Base-by-base conservation (phyloP, 768 basidiomycete genomes). In the Rhizopogon vulgaris region DNA sequence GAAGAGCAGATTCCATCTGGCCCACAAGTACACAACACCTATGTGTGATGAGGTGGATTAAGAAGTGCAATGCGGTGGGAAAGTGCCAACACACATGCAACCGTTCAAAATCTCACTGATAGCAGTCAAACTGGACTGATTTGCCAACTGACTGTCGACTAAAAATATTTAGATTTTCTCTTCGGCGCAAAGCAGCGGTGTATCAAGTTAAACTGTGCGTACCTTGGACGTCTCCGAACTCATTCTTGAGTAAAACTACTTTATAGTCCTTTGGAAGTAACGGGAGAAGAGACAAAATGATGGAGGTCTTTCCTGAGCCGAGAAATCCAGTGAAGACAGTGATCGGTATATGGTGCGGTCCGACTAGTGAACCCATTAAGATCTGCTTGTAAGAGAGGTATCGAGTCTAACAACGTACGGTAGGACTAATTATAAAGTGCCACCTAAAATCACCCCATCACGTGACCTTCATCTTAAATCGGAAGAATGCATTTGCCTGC, bases 311-410 rank as follows among this genome's bases (percentile, higher is more conserved):
- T 39, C 87, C 88, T 15, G 86, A 86, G 3, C 87, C 89, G 4
- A 93, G 79, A 64, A 92, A 95, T 14, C 94, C 94, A n/a, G 94
- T 97, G 69, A 95, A 92, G 52, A 94, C 89, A 1, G 94, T 94
- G 57, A 96, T 85, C 11, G 92, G 91, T 58, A 93, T 94, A 30
- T 49, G 25, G 15, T 40, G 30, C 32, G 7, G 4, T 22, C 14
- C 32, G 32, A 34, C 18, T 32, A 30, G 14, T 10, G 42, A 50
- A 9, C 15, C 18, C 42, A 32, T 47, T 7, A 43, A 7, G 24
- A 18, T 22, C 8, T 4, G 14, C 8, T 27, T 25, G 22, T 22
- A 22, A 22, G 22, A 22, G 22, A 3, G 41, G 24, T 10, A 41
- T 41, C 41, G 25, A 41, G 15, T 43, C 12, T 14, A n/a, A n/a